Base-by-base conservation (phyloP, 129 eudicot genomes). In the Ambrosia trifida region DNA sequence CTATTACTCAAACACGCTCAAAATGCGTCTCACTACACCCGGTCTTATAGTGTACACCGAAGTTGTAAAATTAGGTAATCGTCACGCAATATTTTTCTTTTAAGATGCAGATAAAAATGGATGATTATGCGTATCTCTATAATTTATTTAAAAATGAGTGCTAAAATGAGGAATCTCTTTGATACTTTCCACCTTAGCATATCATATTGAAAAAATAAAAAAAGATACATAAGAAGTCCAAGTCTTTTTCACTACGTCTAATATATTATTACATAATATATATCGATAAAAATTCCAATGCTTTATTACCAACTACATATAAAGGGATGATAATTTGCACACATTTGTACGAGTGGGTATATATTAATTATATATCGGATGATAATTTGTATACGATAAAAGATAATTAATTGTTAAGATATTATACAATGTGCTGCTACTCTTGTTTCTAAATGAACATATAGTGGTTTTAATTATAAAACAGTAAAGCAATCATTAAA, bases 141-240 rank as follows among this genome's bases (percentile, higher is more conserved):
- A 54, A 54, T 14, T 49, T 13, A 14, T 49, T 13, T 49, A 52
- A 5, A 52, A 52, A 52, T 7, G 11, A 20, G 31, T 10, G 31
- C 5, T 54, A 54, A 54, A 54, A 54, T 19, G 33, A 54, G 32
- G 61, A 54, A 54, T 54, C 61, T 19, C 61, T 54, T 19, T 54
- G 31, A 54, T 53, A 53, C 32, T 20, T 53, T 53, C 60, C 60
- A 53, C 60, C 0, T 54, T 54, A 1, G 61, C 61, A 54, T 54
- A 54, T 20, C 33, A 54, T 54, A 53, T 53, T 53, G 32, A 20
- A 8, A 12, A 54, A 54, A 19, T 54, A 30, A 54, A 54, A 54
- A 19, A 32, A 19, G 61, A 54, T 8, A 19, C 24, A 18, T 3
- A 20, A 8, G 3, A 54, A 54, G 61, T 19, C 32, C 32, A 18